phyloP scores from a whole-genome alignment of 441 rosid genomes.

The Populus hybrid region DNA sequence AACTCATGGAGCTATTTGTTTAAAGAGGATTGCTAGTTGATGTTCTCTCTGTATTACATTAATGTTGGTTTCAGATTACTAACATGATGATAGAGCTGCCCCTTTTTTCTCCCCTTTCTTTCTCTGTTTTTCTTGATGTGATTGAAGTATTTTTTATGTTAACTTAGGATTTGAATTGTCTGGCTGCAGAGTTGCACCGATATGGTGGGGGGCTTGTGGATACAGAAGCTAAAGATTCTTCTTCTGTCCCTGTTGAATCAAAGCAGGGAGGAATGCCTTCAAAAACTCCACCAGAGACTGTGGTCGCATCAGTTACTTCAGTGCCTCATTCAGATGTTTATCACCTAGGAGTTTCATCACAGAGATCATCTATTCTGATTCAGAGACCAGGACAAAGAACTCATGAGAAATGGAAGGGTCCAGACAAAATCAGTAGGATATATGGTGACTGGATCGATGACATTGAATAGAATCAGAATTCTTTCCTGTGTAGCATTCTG shows the following conservation, averaged over 20 bases:
- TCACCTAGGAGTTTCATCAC: conserved; percentile 63
- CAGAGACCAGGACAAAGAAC: conserved; percentile 73
- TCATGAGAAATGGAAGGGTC: conserved; percentile 91
- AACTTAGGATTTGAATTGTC: not conserved
- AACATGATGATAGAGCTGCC: not conserved
- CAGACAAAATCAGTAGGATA: conserved; percentile 85
- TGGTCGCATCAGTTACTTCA: conserved; percentile 39
- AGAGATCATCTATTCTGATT: conserved; percentile 45
- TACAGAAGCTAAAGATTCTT: conserved; percentile 46
- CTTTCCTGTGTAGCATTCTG: conserved; percentile 2
- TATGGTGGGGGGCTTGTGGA: conserved; percentile 82
- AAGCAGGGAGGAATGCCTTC: conserved; percentile 55
- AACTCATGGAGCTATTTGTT: not conserved
- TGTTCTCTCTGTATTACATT: not conserved
- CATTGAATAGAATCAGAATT: conserved; percentile 19
- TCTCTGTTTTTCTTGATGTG: not conserved
- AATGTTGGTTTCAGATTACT: not conserved
- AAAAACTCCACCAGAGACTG: conserved; percentile 48
- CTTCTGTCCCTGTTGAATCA: conserved; percentile 39
- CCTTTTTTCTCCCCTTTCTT: not conserved
- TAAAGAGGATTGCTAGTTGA: not conserved
- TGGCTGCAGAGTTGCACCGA: conserved; percentile 65
- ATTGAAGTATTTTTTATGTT: not conserved
- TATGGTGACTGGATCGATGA: conserved; percentile 99
- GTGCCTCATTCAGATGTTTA: conserved; percentile 55